Percentiles rank a stretch among this genome's conserved stretches.
Evolutionary conservation across 306 rosid genomes (phyloP).

Genomic region (Prunus davidiana): DNA sequence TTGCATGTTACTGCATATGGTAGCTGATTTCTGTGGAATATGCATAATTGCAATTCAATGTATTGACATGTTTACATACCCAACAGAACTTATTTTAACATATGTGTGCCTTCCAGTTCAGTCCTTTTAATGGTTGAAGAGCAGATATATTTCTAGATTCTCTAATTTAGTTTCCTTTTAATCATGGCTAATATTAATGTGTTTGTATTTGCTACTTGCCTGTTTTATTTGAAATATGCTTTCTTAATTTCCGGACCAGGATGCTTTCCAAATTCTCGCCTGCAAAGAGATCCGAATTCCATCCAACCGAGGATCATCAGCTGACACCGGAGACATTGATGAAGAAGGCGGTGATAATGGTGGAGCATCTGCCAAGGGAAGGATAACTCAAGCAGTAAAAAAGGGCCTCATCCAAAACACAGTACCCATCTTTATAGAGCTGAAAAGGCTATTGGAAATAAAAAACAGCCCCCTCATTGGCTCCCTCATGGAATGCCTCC

Average conservation of each 20-base stretch:
- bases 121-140: background rate
- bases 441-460: conserved; percentile 76
- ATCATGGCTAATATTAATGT: background rate
- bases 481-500: conserved; percentile 90
- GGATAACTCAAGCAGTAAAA: conserved; percentile 74
- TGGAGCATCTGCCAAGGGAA: conserved; percentile 60
- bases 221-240: background rate
- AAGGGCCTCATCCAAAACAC: conserved; percentile 82
- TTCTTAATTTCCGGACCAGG: conserved; percentile 37
- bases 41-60: background rate
- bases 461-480: conserved; percentile 90
- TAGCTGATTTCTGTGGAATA: background rate
- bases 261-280: conserved; percentile 69
- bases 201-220: background rate
- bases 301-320: conserved; percentile 44
- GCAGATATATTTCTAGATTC: background rate
- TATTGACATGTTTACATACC: background rate
- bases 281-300: conserved; percentile 86
- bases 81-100: background rate
- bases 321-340: conserved; percentile 69
- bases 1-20: background rate
- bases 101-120: background rate
- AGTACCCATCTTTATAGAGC: conserved; percentile 86
- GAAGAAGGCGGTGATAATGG: conserved; percentile 70
- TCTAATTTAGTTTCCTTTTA: background rate